These are phyloP conservation scores for Ogataea hybrid DNA, from an alignment of 1,139 yeast genomes.

Conservation along the genomic window DNA sequence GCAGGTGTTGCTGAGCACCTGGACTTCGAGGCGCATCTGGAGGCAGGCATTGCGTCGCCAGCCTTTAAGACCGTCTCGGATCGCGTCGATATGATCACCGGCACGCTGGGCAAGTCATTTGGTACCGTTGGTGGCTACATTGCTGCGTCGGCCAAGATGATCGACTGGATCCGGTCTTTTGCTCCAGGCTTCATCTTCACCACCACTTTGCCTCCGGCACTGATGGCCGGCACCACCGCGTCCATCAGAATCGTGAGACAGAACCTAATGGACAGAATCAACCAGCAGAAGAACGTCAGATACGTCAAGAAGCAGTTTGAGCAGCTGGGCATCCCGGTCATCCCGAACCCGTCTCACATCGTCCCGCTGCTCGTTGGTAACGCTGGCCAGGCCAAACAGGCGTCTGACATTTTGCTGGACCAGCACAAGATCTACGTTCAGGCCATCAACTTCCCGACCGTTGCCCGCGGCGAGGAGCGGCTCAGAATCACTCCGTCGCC, in stretches of 20 bases:
- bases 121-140: slow-evolving; percentile 98
- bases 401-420: slow-evolving; percentile 83
- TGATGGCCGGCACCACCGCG: slow-evolving; percentile 92
- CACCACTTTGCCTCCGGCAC: slow-evolving; percentile 94
- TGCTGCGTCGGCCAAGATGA: slow-evolving; percentile 79
- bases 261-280: slow-evolving; percentile 72
- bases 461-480: slow-evolving; percentile 93
- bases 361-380: slow-evolving; percentile 94
- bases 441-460: slow-evolving; percentile 98
- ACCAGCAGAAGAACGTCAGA: slow-evolving; percentile 82
- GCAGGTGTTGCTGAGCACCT: slow-evolving; percentile 99
- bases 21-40: slow-evolving; percentile 78
- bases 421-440: slow-evolving; percentile 91
- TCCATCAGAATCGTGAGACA: slow-evolving; percentile 84
- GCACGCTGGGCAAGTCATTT: slow-evolving; percentile 95
- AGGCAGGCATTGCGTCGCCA: slow-evolving; percentile 61
- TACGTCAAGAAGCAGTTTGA: slow-evolving; percentile 76
- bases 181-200: slow-evolving; percentile 98
- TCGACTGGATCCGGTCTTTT: slow-evolving; percentile 94
- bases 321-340: slow-evolving; percentile 83
- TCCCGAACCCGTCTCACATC: slow-evolving; percentile 97
- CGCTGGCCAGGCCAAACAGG: slow-evolving; percentile 87
- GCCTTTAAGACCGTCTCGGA: slow-evolving; percentile 64
- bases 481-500: slow-evolving; percentile 98
- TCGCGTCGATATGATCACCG: slow-evolving; percentile 93